A percentile compares a stretch with the other conserved stretches of the same genome.
phyloP scores from a whole-genome alignment of 805 yeast species.

The Kurtzmaniella fragi region DNA sequence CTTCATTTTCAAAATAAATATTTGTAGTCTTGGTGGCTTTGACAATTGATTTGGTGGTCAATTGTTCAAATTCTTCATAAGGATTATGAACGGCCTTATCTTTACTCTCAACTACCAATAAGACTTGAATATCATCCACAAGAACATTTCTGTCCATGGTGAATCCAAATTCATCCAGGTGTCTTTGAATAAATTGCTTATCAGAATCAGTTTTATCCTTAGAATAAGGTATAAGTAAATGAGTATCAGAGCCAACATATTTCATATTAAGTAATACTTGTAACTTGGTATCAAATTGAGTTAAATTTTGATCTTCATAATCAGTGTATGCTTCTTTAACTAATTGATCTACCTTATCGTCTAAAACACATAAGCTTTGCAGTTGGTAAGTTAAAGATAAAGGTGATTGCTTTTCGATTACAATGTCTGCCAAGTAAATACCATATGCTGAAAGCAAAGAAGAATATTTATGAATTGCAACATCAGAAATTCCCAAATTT shows the following conservation, averaged over 20 bases:
- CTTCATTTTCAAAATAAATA: constrained; percentile 25
- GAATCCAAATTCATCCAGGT: constrained; percentile 32
- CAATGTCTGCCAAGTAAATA: constrained; percentile 28
- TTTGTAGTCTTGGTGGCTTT: constrained; percentile 3
- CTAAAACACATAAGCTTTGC: constrained; percentile 31
- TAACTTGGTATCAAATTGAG: constrained; percentile 36
- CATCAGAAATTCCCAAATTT: constrained; percentile 22
- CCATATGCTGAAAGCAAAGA: constrained; percentile 32
- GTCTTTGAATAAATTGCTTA: constrained; percentile 21
- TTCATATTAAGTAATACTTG: constrained; percentile 74
- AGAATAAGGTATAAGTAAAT: constrained; percentile 56
- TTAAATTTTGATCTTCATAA: constrained; percentile 46
- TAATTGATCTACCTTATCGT: constrained; percentile 43
- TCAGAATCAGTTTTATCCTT: constrained; percentile 21
- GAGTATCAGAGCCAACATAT: constrained; percentile 87
- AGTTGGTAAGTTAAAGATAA: constrained; percentile 19
- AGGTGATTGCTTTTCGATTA: constrained; percentile 32
- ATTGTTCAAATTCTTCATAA: constrained; percentile 27
- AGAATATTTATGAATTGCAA: constrained; percentile 30
- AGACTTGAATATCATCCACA: constrained; percentile 34
- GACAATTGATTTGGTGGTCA: constrained; percentile 9
- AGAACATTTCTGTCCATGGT: constrained; percentile 28
- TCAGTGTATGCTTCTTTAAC: constrained; percentile 34
- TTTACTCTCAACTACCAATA: constrained; percentile 58
- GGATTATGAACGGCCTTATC: constrained; percentile 49